These are phyloP conservation scores for Xylaria sp. DNA, from an alignment of 2,329 filamentous ascomycete genomes.

Conservation along the genomic window DNA sequence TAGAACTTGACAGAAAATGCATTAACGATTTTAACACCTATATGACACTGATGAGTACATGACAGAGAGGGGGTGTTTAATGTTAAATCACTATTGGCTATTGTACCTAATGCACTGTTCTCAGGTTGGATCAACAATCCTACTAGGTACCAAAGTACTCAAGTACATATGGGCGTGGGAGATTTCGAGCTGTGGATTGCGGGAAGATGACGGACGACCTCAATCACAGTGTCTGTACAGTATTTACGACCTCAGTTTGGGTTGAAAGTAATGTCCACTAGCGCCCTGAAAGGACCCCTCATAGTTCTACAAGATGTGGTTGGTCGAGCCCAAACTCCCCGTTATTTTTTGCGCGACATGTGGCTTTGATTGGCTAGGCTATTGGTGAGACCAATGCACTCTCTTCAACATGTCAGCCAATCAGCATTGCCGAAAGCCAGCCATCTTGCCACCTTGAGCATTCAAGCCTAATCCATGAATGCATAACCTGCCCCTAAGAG, in stretches of 20 bases:
- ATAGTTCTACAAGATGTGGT: neutral
- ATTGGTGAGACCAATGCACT: conserved; percentile 17
- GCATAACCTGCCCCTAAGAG: conserved; percentile 6
- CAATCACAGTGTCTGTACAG: neutral
- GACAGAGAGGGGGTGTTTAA: too few relatives aligned
- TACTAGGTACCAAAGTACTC: too few relatives aligned
- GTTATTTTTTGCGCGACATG: neutral
- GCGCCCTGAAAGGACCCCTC: conserved; percentile 20
- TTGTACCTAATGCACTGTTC: too few relatives aligned
- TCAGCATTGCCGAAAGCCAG: neutral
- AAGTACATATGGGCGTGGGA: neutral
- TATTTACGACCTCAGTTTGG: neutral
- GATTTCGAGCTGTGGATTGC: conserved; percentile 2
- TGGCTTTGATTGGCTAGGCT: conserved; percentile 16
- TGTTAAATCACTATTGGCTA: too few relatives aligned
- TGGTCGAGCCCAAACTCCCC: conserved; percentile 11
- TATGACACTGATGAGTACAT: too few relatives aligned
- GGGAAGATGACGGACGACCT: neutral
- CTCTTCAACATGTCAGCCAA: conserved; percentile 20
- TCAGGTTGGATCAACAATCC: too few relatives aligned
- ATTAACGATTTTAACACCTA: too few relatives aligned
- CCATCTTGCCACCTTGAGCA: conserved; percentile 7
- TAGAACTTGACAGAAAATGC: too few relatives aligned
- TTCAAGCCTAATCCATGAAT: conserved; percentile 20
- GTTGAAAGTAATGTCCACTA: conserved; percentile 1